Evolutionary conservation across 129 eudicot genomes (phyloP).

Genomic region (Ambrosia trifida): DNA sequence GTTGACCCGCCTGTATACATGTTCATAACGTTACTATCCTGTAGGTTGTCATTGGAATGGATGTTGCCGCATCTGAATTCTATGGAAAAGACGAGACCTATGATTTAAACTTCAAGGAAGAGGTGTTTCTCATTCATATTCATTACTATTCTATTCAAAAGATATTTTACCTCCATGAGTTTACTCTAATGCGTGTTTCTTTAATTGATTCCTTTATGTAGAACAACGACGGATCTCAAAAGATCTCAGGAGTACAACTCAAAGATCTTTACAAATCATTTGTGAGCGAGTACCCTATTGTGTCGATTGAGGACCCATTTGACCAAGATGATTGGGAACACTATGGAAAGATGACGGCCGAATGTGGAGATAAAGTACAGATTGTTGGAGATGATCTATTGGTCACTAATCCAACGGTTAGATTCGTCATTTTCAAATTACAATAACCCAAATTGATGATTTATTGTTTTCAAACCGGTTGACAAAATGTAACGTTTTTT

Average conservation of each 20-base stretch:
- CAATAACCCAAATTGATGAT: not conserved
- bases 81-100: constrained; percentile 80
- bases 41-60: constrained; percentile 98
- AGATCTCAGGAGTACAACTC: constrained; percentile 87
- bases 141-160: not conserved
- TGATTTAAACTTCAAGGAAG: constrained; percentile 98
- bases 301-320: constrained; percentile 96
- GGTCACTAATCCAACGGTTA: constrained; percentile 98
- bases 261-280: constrained; percentile 94
- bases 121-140: constrained; percentile 29
- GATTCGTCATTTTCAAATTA: not conserved
- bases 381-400: constrained; percentile 97
- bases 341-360: constrained; percentile 72
- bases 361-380: constrained; percentile 84
- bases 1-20: not conserved
- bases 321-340: constrained; percentile 99
- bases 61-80: constrained; percentile 98
- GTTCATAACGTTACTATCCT: not conserved
- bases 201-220: constrained; percentile 28
- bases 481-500: constrained; percentile 11
- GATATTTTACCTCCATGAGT: not conserved
- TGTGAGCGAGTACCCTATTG: constrained; percentile 81
- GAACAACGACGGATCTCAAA: constrained; percentile 81
- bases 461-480: not conserved
- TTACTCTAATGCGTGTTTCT: not conserved